Evolutionary conservation across 2,329 filamentous ascomycete species (phyloP).

Genomic region (Botryotinia convoluta): DNA sequence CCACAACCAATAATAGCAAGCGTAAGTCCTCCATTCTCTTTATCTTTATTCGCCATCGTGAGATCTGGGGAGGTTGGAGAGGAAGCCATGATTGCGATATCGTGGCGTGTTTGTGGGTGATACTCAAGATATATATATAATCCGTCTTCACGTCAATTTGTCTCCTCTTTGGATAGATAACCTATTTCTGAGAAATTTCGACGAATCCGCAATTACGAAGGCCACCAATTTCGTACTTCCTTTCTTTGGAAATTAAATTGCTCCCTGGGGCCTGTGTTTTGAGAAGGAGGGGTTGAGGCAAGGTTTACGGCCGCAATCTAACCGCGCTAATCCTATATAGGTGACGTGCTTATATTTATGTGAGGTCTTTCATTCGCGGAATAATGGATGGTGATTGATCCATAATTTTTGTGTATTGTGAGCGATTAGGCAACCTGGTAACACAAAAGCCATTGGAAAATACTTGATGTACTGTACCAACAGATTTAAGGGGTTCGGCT

Average conservation of each 20-base stretch:
- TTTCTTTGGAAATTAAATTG: not conserved
- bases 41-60: not conserved
- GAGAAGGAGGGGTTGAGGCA: not conserved
- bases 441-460: not conserved
- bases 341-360: not conserved
- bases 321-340: not conserved
- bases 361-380: not conserved
- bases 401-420: too few species aligned
- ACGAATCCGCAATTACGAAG: not conserved
- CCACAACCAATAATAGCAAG: constrained; percentile 17
- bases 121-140: not conserved
- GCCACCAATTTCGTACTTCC: too few species aligned
- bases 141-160: not conserved
- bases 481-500: not conserved
- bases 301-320: not conserved
- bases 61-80: not conserved
- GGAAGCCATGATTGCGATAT: not conserved
- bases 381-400: not conserved
- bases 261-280: not conserved
- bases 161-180: not conserved
- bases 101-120: not conserved
- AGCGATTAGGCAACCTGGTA: not conserved
- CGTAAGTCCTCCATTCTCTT: constrained; percentile 9
- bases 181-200: not conserved
- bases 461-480: not conserved